These are phyloP conservation scores for Theileria equi DNA, from an alignment of 169 alveolate species.

Conservation along the genomic window DNA sequence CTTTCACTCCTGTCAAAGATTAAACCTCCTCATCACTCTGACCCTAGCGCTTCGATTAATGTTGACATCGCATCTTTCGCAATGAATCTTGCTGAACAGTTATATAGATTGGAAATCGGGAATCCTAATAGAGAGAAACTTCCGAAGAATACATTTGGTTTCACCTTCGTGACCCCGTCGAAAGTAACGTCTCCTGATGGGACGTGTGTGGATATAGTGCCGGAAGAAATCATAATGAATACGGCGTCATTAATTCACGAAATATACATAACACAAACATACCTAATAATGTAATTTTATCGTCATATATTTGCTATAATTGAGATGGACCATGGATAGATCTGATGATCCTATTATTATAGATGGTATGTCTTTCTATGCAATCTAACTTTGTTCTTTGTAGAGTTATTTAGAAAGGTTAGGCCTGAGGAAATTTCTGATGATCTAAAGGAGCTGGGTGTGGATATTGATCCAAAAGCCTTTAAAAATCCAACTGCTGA, in stretches of 20 bases:
- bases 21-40: conserved; percentile 28
- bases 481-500: conserved; percentile 54
- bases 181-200: conserved; percentile 43
- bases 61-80: conserved; percentile 58
- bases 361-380: conserved; percentile 11
- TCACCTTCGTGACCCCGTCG: conserved; percentile 2
- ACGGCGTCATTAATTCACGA: conserved; percentile 58
- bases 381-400: not conserved
- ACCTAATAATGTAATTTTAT: conserved; percentile 21
- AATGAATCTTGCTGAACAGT: conserved; percentile 63
- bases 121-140: conserved; percentile 41
- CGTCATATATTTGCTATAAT: not conserved
- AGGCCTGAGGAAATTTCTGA: conserved; percentile 58
- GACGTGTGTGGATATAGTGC: conserved; percentile 23
- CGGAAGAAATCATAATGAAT: conserved; percentile 63
- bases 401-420: conserved; percentile 59
- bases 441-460: conserved; percentile 64
- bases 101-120: conserved; percentile 56
- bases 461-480: conserved; percentile 41
- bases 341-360: conserved; percentile 21
- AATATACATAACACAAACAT: conserved; percentile 60
- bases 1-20: conserved; percentile 45
- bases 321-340: not conserved
- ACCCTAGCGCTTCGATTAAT: not conserved
- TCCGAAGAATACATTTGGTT: conserved; percentile 59